Percentiles rank a stretch among this genome's conserved stretches.
These are phyloP conservation scores for Drechslerella coelobrocha DNA, from an alignment of 2,329 filamentous ascomycete species.

Conservation along the genomic window DNA sequence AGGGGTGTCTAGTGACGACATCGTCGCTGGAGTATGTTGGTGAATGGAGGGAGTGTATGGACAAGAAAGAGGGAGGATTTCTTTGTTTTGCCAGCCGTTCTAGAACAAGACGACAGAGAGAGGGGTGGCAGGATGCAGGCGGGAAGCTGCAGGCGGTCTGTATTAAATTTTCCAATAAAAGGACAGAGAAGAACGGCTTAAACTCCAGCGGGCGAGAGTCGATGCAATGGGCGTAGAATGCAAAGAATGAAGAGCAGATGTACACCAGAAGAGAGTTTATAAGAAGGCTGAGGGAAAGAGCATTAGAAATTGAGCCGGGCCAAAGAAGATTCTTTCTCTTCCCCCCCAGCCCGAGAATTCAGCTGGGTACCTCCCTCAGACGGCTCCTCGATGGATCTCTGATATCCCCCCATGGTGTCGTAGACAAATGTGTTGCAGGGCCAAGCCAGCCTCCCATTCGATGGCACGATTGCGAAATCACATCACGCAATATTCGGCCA, in stretches of 20 bases:
- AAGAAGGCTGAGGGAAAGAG: conserved; percentile 27
- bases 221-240: conserved; percentile 2
- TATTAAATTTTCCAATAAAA: background rate
- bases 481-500: conserved; percentile 48
- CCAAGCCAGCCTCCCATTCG: conserved; percentile 32
- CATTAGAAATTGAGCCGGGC: no score
- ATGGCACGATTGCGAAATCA: conserved; percentile 25
- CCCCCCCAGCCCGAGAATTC: background rate
- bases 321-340: no score
- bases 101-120: no score
- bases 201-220: no score
- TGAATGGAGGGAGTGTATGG: background rate
- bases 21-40: background rate
- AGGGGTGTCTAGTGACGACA: conserved; percentile 30
- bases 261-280: no score
- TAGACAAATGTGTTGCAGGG: conserved; percentile 37
- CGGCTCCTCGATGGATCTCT: conserved; percentile 17
- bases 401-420: conserved; percentile 36
- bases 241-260: conserved; percentile 10
- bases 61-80: background rate
- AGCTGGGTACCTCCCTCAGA: no score
- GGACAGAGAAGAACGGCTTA: background rate
- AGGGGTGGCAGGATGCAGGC: no score
- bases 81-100: no score
- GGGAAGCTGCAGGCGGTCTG: conserved; percentile 10